Evolutionary conservation across 2,329 filamentous ascomycete species (phyloP).

Genomic region (Fusarium anthophilum): DNA sequence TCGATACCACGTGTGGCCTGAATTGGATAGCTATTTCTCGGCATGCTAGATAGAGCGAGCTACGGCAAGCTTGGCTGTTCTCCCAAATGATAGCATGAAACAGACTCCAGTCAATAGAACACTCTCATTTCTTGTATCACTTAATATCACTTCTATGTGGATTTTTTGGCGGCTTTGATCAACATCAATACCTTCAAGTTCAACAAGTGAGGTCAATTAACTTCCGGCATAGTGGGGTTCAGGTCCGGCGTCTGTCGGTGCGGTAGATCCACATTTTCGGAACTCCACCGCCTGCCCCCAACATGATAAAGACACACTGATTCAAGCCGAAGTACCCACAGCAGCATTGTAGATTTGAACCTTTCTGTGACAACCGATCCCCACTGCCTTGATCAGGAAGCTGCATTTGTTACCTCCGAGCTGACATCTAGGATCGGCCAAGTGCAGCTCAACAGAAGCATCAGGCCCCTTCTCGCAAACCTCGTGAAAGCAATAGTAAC

Average conservation of each 20-base stretch:
- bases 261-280: background rate
- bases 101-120: rapidly evolving
- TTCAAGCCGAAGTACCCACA: background rate
- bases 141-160: rapidly evolving
- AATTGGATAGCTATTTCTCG: background rate
- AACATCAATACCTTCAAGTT: rapidly evolving
- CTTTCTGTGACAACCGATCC: rapidly evolving
- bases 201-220: background rate
- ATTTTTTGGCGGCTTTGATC: rapidly evolving
- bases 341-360: background rate
- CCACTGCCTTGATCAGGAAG: background rate
- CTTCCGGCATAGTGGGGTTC: background rate
- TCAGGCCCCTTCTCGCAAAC: background rate
- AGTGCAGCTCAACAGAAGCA: rapidly evolving
- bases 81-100: too few species aligned
- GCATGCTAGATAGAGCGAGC: background rate
- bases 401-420: background rate
- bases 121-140: rapidly evolving
- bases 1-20: background rate
- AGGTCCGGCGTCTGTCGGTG: background rate
- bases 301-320: background rate
- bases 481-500: background rate
- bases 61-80: too few species aligned
- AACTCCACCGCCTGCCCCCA: background rate
- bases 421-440: rapidly evolving